Evolutionary conservation across 2,329 filamentous ascomycete genomes (phyloP), one percentile per base, ranked within the genome.

Genomic region (Pseudophaeomoniella oleicola): DNA sequence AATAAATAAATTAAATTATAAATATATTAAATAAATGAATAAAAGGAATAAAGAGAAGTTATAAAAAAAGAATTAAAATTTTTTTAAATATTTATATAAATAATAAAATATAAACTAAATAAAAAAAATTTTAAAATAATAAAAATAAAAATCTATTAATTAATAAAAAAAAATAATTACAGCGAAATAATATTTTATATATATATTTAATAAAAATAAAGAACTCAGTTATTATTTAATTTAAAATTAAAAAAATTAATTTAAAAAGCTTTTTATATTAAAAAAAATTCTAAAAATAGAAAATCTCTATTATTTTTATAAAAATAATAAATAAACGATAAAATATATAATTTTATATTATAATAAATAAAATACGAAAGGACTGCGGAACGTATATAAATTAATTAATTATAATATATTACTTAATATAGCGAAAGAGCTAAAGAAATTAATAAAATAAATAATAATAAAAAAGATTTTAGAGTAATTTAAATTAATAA

Each of bases 341-440:
- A 6, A 16, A 37, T 17, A 36, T 35, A 19, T 35, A 38, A 34
- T 6, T 12, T 15, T 17, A 35, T 35, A 35, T 17, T 35, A 37
- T 14, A 9, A 19, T 18, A 35, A 18, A 37, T 19, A 35, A 19
- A 35, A 19, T 17, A 18, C 27, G 32, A 30, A 30, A 37, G 17
- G 10, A 32, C 5, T 27, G 6, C 22, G 5, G 15, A 32, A 6
- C 11, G 22, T 5, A 13, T 27, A 27, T 27, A 36, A 32, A 32
- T 16, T 27, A 30, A 27, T 36, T 36, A 27, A 36, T 36, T 32
- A 27, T 36, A 33, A 27, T 33, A 32, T 5, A 36, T 36, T 30
- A 27, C 30, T n/a, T 27, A 37, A 15, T 37, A 33, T 5, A 4
- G n/a, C 32, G n/a, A 15, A 16, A 37, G 12, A 14, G 30, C 15